Percentiles rank a stretch among this genome's conserved stretches.
phyloP scores from a whole-genome alignment of 2,329 filamentous ascomycete species.

The Neurospora crassa region DNA sequence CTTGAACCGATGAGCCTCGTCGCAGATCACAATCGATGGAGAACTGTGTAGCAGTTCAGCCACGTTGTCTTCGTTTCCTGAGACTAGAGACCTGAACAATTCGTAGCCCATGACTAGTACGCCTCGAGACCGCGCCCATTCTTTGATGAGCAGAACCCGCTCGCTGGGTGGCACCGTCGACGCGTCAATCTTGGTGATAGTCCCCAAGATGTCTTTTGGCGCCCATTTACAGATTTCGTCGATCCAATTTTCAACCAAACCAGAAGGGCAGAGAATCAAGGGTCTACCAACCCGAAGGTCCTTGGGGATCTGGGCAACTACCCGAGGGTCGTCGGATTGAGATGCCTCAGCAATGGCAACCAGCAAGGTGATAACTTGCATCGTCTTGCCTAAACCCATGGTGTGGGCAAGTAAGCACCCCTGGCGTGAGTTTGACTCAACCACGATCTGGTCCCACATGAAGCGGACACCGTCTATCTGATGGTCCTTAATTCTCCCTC shows the following conservation, averaged over 20 bases:
- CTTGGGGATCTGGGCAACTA: constrained; percentile 58
- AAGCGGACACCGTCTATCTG: constrained; percentile 77
- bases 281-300: constrained; percentile 53
- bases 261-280: constrained; percentile 66
- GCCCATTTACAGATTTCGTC: constrained; percentile 69
- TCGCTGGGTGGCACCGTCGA: constrained; percentile 23
- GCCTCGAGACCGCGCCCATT: constrained; percentile 59
- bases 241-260: constrained; percentile 71
- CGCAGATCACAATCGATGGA: constrained; percentile 68
- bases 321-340: constrained; percentile 42
- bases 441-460: constrained; percentile 77
- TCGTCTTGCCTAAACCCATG: constrained; percentile 89
- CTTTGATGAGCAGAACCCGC: constrained; percentile 36
- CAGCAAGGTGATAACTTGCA: constrained; percentile 82
- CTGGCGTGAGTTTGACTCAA: constrained; percentile 46
- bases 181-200: constrained; percentile 43
- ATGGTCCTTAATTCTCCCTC: constrained; percentile 60
- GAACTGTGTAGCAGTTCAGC: constrained; percentile 40
- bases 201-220: constrained; percentile 44
- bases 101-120: constrained; percentile 69
- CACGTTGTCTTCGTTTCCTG: constrained; percentile 24
- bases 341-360: constrained; percentile 61
- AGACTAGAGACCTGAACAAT: constrained; percentile 44
- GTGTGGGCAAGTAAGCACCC: constrained; percentile 80
- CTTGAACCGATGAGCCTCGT: constrained; percentile 78